Percentiles rank a stretch among this genome's conserved stretches.
phyloP scores from a whole-genome alignment of 495 filamentous ascomycete genomes.

The Neurospora sp. region DNA sequence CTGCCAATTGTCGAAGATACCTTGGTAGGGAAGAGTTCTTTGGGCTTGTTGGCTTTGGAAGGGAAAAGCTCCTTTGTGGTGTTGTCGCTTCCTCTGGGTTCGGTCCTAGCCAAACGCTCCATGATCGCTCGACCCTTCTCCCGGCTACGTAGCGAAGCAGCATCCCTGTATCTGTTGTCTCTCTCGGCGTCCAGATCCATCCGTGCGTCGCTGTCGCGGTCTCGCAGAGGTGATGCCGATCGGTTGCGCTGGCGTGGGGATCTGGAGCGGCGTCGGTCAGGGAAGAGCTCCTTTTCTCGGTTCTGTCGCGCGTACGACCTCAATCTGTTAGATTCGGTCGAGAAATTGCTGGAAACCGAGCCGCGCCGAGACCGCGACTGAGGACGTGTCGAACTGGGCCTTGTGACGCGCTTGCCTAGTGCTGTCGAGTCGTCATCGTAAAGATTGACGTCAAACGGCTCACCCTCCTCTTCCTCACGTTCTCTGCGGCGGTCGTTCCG shows the following conservation, averaged over 20 bases:
- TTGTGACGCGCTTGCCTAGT: conserved; percentile 20
- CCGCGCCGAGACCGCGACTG: conserved; percentile 16
- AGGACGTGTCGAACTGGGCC: not conserved
- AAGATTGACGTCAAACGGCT: conserved; percentile 58
- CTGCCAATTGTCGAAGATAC: conserved; percentile 13
- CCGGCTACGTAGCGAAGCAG: conserved; percentile 28
- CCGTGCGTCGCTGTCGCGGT: conserved; percentile 47
- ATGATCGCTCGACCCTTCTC: conserved; percentile 36
- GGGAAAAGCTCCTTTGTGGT: conserved; percentile 60
- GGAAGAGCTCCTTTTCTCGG: conserved; percentile 45
- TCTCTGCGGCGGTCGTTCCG: conserved; percentile 49
- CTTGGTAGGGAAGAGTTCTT: conserved; percentile 65
- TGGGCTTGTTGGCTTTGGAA: conserved; percentile 37
- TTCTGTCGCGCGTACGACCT: conserved; percentile 20
- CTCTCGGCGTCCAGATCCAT: conserved; percentile 29
- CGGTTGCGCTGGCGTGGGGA: conserved; percentile 46
- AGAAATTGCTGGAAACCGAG: conserved; percentile 25
- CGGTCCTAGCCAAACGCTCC: conserved; percentile 22
- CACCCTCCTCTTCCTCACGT: conserved; percentile 35
- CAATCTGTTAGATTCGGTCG: conserved; percentile 15
- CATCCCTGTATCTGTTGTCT: conserved; percentile 12
- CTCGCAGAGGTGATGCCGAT: conserved; percentile 60
- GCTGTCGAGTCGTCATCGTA: conserved; percentile 59
- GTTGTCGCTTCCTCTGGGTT: conserved; percentile 9
- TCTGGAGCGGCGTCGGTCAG: conserved; percentile 18